Conservation (phyloP, 2,329 filamentous ascomycete species). For the Mariannaea sp. region DNA sequence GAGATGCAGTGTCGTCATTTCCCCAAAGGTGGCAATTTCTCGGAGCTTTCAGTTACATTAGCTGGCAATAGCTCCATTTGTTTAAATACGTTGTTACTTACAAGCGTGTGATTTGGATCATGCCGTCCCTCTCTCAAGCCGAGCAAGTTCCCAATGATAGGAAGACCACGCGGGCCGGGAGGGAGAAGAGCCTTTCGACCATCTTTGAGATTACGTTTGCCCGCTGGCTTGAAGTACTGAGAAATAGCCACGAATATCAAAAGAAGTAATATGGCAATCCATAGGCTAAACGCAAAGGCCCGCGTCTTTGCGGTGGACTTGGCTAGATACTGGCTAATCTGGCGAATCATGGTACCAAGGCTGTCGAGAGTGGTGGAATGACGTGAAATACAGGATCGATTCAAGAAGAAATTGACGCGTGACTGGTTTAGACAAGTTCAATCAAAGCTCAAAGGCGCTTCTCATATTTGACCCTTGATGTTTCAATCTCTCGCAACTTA, state of each 20-base stretch:
- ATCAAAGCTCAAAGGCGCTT: too few relatives aligned
- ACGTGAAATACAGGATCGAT: not conserved
- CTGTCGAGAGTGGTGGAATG: not conserved
- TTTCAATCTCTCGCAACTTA: too few relatives aligned
- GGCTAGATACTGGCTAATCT: not conserved
- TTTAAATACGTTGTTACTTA: not conserved
- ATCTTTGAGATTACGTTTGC: slow-evolving; percentile 1
- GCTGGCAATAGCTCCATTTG: not conserved
- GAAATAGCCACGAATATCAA: not conserved
- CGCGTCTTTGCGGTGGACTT: not conserved
- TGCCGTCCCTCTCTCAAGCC: not conserved
- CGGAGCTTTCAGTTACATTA: not conserved
- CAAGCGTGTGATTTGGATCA: slow-evolving; percentile 4
- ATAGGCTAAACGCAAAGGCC: not conserved
- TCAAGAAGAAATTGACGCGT: not conserved
- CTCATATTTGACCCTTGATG: too few relatives aligned
- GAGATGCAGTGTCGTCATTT: slow-evolving; percentile 37
- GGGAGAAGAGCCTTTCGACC: slow-evolving; percentile 6
- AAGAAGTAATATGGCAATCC: not conserved
- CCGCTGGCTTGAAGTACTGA: slow-evolving; percentile 7
- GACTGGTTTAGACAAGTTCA: too few relatives aligned
- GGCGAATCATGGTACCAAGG: not conserved
- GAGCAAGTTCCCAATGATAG: not conserved
- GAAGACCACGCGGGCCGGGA: slow-evolving; percentile 5
- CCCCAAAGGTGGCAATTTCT: slow-evolving; percentile 25